Base-by-base conservation (phyloP, 1,284 basidiomycete species). In the Sporisorium sorghi region DNA sequence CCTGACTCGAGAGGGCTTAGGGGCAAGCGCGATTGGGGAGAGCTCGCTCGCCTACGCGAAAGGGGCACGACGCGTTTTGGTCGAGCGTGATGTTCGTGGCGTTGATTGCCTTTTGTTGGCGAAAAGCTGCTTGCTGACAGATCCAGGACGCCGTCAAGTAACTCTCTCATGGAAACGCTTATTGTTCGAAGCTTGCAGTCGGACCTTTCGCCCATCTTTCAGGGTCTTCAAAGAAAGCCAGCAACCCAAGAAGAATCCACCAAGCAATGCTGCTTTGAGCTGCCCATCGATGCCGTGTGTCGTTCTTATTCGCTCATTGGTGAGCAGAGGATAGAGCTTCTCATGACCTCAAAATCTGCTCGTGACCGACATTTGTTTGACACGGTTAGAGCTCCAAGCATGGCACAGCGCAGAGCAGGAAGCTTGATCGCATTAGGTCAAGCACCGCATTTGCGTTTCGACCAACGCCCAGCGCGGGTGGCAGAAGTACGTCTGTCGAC, bases 21-120 rank as follows among this genome's bases (percentile, higher is more conserved):
- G 26, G 28, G 26, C 28, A 5, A 46, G 44, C 44, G 46, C 26
- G 28, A 47, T 47, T n/a, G 46, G n/a, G 3, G 15, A 30, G 46
- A 19, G 46, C 46, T 47, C 26, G 46, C 46, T 47, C 26, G 46
- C 26, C 28, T 30, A 47, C 8, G 46, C 23, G 24, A 44, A 44
- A 44, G 15, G 24, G 24, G 43, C 46, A 47, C 46, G 46, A 47
- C 46, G 24, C 24, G 51, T 52, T 33, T 28, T 3, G 33, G 37
- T 21, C 10, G 17, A 3, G 30, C 6, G 2, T 24, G 1, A 17
- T 52, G 39, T 42, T 21, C 52, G 30, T 54, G 52, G 52, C 52
- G 40, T 54, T 54, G 52, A 54, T 43, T 26, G 26, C 5, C 26
- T 15, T 15, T 26, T 0, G n/a, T 37, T 17, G 14, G 15, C 33